Percentiles rank a stretch among this genome's conserved stretches.
These are phyloP conservation scores for Rhodotorula paludigena DNA, from an alignment of 768 basidiomycete species.

Conservation along the genomic window DNA sequence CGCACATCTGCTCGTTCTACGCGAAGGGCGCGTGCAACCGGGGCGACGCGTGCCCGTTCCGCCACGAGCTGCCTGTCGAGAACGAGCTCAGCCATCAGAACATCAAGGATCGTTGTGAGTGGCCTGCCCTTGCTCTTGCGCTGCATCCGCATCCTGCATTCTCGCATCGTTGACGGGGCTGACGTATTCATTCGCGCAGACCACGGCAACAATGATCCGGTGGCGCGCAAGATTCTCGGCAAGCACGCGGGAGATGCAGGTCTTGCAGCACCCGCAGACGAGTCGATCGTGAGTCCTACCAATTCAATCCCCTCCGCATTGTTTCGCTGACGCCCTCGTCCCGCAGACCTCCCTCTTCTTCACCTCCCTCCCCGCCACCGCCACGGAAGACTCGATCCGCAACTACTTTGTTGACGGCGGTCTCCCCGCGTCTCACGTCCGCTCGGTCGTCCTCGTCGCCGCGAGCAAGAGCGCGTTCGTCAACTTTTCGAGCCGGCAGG, in stretches of 20 bases:
- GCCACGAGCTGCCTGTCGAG: slow-evolving; percentile 82
- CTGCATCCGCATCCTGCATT: accelerated
- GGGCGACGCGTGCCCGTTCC: slow-evolving; percentile 85
- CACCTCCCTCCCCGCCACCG: slow-evolving; percentile 63
- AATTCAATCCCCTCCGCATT: neutral
- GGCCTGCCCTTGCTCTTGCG: neutral
- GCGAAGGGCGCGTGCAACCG: slow-evolving; percentile 91
- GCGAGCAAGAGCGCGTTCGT: slow-evolving; percentile 71
- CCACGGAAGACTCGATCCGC: slow-evolving; percentile 69
- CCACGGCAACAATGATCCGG: slow-evolving; percentile 86
- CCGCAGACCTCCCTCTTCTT: slow-evolving; percentile 75
- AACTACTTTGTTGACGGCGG: too few relatives aligned
- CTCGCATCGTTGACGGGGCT: neutral
- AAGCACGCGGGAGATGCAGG: slow-evolving; percentile 76
- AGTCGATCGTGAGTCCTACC: slow-evolving; percentile 64
- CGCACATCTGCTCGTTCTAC: slow-evolving; percentile 91
- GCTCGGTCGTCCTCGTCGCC: slow-evolving; percentile 58
- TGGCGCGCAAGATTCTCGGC: slow-evolving; percentile 80
- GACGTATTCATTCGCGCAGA: slow-evolving; percentile 11
- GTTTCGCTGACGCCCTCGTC: neutral
- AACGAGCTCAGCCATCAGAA: slow-evolving; percentile 72
- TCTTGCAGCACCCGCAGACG: slow-evolving; percentile 82
- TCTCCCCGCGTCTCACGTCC: too few relatives aligned
- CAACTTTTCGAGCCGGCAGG: slow-evolving; percentile 75
- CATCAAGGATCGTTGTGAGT: slow-evolving; percentile 76